These are phyloP conservation scores for Fusarium piperis DNA, from an alignment of 2,329 filamentous ascomycete species.

Conservation along the genomic window DNA sequence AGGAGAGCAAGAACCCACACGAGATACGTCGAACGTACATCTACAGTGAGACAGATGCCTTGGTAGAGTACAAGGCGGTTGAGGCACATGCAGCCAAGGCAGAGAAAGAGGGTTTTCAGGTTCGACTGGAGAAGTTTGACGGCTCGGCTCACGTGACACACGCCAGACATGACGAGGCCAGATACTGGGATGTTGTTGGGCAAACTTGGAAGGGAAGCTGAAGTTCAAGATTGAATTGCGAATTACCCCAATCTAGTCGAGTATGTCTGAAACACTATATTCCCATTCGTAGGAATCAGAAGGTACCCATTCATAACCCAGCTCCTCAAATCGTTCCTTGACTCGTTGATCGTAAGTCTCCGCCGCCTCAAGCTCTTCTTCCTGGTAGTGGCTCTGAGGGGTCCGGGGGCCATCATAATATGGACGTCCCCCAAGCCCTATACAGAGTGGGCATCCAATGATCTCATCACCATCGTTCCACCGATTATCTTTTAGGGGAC, in stretches of 20 bases:
- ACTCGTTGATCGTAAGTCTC: not conserved
- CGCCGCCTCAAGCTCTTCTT: not conserved
- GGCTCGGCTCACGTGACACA: constrained; percentile 14
- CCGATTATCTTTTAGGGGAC: not conserved
- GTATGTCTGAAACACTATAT: not conserved
- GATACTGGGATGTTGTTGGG: constrained; percentile 7
- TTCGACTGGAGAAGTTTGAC: constrained; percentile 12
- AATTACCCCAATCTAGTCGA: not conserved
- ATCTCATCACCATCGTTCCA: not conserved
- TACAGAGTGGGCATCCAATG: not conserved
- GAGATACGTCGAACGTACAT: constrained; percentile 20
- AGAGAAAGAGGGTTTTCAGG: not conserved
- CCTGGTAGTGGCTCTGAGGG: not conserved
- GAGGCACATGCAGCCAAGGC: constrained; percentile 4
- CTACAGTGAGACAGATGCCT: constrained; percentile 12
- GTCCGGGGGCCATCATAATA: not conserved
- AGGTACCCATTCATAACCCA: not conserved
- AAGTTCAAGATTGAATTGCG: not conserved
- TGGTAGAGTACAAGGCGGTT: not conserved
- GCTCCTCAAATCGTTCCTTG: not conserved
- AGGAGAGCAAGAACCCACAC: not conserved
- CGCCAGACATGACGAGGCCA: constrained; percentile 1
- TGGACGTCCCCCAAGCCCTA: not conserved
- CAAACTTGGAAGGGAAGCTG: not conserved
- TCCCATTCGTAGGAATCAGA: not conserved